Evolutionary conservation across 2,329 filamentous ascomycete genomes (phyloP).

Genomic region (Fusarium siculi): DNA sequence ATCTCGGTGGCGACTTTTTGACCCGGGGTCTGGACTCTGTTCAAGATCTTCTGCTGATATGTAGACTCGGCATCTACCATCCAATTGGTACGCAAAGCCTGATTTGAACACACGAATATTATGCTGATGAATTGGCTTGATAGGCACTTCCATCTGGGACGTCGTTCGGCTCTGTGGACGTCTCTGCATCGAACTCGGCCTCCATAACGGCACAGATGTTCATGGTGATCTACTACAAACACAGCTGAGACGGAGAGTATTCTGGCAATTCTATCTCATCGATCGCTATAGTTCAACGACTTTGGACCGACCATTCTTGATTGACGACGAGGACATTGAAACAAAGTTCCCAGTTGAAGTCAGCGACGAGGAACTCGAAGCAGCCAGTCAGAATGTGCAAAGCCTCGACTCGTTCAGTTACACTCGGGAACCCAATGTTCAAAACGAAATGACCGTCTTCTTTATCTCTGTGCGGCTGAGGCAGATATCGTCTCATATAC

Average conservation of each 20-base stretch:
- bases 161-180: constrained; percentile 27
- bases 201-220: background rate
- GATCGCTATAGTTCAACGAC: constrained; percentile 35
- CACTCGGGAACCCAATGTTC: background rate
- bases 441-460: constrained; percentile 46
- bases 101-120: too few relatives aligned
- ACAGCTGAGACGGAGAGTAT: constrained; percentile 27
- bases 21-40: constrained; percentile 26
- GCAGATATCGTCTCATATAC: constrained; percentile 54
- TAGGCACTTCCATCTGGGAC: constrained; percentile 33
- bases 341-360: constrained; percentile 25
- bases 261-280: constrained; percentile 39
- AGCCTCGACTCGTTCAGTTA: background rate
- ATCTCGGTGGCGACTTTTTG: background rate
- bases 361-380: constrained; percentile 28
- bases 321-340: constrained; percentile 29
- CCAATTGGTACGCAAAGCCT: constrained; percentile 2
- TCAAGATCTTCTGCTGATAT: constrained; percentile 31
- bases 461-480: constrained; percentile 52
- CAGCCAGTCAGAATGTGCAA: background rate
- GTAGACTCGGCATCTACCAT: constrained; percentile 38
- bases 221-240: constrained; percentile 12
- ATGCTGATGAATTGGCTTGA: too few relatives aligned
- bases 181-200: constrained; percentile 31
- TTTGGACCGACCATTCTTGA: constrained; percentile 23